These are phyloP conservation scores for Eucalyptus tenuipes DNA, from an alignment of 345 rosid genomes.

Conservation along the genomic window DNA sequence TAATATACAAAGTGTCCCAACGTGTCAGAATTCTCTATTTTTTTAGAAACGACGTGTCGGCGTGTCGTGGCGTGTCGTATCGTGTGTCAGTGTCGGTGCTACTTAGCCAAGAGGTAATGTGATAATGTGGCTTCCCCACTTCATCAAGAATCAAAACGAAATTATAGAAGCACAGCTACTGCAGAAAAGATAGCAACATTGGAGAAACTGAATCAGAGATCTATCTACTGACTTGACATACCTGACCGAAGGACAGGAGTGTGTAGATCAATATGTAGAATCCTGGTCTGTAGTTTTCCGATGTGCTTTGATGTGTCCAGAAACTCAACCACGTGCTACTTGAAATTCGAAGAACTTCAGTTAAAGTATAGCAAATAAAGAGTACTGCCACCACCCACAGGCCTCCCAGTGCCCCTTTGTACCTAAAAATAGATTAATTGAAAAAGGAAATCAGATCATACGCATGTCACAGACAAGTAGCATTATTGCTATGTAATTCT, in stretches of 20 bases:
- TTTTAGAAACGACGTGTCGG: too few species aligned
- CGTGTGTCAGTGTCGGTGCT: too few species aligned
- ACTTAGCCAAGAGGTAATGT: background rate
- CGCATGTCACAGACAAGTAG: background rate
- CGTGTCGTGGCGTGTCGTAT: too few species aligned
- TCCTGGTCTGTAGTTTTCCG: conserved; percentile 37
- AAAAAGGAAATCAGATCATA: background rate
- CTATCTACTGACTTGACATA: conserved; percentile 4
- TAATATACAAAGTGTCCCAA: too few species aligned
- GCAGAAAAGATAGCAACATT: background rate
- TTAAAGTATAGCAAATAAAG: conserved; percentile 50
- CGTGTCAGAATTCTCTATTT: too few species aligned
- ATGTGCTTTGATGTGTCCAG: conserved; percentile 73
- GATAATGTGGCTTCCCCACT: background rate
- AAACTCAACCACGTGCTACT: conserved; percentile 90
- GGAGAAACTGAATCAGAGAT: background rate
- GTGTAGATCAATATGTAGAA: conserved; percentile 60
- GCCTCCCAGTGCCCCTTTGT: conserved; percentile 84
- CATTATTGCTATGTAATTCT: background rate
- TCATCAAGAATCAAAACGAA: background rate
- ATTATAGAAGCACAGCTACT: background rate
- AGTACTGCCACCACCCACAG: conserved; percentile 70
- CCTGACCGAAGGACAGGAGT: conserved; percentile 75
- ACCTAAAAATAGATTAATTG: conserved; percentile 18
- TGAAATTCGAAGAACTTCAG: conserved; percentile 76